Conservation (phyloP, 257 asterid species). For the Nicotiana attenuata region DNA sequence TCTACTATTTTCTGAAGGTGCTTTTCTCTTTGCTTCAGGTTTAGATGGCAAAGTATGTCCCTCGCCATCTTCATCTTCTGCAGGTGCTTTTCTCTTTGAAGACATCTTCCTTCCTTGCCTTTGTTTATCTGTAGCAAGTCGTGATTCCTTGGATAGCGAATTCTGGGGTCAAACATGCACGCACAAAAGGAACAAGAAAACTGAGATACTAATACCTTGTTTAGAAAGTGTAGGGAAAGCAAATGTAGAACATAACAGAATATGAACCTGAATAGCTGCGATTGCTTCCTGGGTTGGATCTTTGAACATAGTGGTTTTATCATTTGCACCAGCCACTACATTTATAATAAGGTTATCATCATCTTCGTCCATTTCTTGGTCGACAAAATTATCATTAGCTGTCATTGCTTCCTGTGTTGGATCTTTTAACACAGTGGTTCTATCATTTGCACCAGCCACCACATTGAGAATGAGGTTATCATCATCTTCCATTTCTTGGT, state of each 20-base stretch:
- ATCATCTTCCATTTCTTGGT: slow-evolving; percentile 49
- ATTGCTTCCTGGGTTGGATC: slow-evolving; percentile 29
- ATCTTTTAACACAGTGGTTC: slow-evolving; percentile 28
- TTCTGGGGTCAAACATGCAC: slow-evolving; percentile 24
- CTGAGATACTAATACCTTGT: background rate
- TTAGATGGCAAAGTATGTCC: slow-evolving; percentile 5
- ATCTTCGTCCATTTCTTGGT: slow-evolving; percentile 42
- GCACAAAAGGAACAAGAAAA: slow-evolving; percentile 7
- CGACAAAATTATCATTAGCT: slow-evolving; percentile 27
- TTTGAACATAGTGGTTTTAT: slow-evolving; percentile 28
- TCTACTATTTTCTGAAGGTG: slow-evolving; percentile 1
- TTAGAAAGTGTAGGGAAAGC: background rate
- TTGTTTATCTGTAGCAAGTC: slow-evolving; percentile 1
- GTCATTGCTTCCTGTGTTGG: slow-evolving; percentile 25
- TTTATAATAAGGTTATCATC: slow-evolving; percentile 72
- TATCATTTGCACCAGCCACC: slow-evolving; percentile 32
- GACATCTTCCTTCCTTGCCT: slow-evolving; percentile 14
- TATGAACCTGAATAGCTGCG: slow-evolving; percentile 37
- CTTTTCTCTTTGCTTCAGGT: slow-evolving; percentile 16
- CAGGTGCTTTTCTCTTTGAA: slow-evolving; percentile 44
- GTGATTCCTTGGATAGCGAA: slow-evolving; percentile 17
- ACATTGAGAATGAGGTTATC: slow-evolving; percentile 66
- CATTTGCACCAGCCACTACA: slow-evolving; percentile 37
- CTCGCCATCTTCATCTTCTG: slow-evolving; percentile 15
- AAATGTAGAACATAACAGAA: background rate